Evolutionary conservation across 2,329 filamentous ascomycete genomes (phyloP).

Genomic region (Epicoccum sorghinum): DNA sequence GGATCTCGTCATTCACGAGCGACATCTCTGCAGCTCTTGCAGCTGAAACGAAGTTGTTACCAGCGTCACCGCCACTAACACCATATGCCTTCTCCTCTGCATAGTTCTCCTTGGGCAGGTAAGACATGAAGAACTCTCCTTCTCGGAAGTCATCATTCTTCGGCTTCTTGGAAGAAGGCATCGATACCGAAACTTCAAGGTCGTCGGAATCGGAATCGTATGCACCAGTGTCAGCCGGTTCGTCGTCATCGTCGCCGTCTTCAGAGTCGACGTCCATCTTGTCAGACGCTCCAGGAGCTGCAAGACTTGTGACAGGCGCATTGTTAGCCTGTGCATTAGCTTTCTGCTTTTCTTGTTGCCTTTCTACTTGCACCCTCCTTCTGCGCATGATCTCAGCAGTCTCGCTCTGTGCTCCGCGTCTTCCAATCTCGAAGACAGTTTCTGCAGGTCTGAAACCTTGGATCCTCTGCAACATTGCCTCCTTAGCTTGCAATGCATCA

Average conservation of each 20-base stretch:
- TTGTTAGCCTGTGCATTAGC: slow-evolving; percentile 43
- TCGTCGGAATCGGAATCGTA: slow-evolving; percentile 59
- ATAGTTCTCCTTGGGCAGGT: slow-evolving; percentile 81
- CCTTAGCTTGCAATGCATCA: slow-evolving; percentile 70
- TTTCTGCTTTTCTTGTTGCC: slow-evolving; percentile 54
- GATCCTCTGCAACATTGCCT: slow-evolving; percentile 86
- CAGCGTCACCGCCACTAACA: slow-evolving; percentile 75
- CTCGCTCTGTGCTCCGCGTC: slow-evolving; percentile 66
- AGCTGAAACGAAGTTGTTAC: slow-evolving; percentile 79
- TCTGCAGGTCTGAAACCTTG: slow-evolving; percentile 88
- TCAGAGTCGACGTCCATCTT: slow-evolving; percentile 37
- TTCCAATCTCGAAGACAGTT: slow-evolving; percentile 94
- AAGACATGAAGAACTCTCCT: slow-evolving; percentile 94
- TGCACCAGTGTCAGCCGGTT: slow-evolving; percentile 34
- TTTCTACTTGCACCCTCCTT: slow-evolving; percentile 71
- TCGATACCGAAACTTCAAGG: slow-evolving; percentile 59
- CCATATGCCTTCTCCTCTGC: slow-evolving; percentile 93
- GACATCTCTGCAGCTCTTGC: slow-evolving; percentile 92
- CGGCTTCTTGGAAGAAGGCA: slow-evolving; percentile 41
- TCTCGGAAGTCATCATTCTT: slow-evolving; percentile 71
- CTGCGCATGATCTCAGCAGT: slow-evolving; percentile 78
- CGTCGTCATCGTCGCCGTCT: slow-evolving; percentile 39
- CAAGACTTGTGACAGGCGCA: slow-evolving; percentile 9
- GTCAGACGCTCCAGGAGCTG: slow-evolving; percentile 17
- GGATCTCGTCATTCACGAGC: slow-evolving; percentile 85